Base-by-base conservation (phyloP, 371 early-diverging fungal genomes). In the Furculomyces boomerangus region DNA sequence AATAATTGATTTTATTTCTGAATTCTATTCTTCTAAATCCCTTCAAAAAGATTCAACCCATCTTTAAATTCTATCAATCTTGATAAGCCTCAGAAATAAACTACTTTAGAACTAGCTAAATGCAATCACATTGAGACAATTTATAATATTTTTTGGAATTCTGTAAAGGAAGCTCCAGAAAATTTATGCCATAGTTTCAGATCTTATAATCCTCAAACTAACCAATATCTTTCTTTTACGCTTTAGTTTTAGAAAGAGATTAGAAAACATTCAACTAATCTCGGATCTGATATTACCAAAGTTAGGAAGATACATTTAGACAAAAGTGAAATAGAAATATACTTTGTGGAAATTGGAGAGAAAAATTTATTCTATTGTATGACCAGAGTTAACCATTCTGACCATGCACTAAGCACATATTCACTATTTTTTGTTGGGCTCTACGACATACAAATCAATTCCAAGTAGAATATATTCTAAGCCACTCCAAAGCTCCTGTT, bases 331-430 rank as follows among this genome's bases (percentile, higher is more conserved):
- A 71, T 28, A 78, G 79, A 1, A 60, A 78, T 13, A 55, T 61
- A 14, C 51, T 54, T 2, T 50, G 62, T 3, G 13, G 47, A 25
- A 27, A 45, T 8, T 54, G 49, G 27, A 50, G 62, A 10, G 49
- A 87, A 39, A 86, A 28, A 57, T 95, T 31, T 93, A 85, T 67
- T 75, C 88, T 45, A 73, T 84, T 55, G 94, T 93, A 69, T 71
- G 88, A 32, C 71, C 83, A 8, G 97, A 96, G 69, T 96, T 94
- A 93, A 75, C 78, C 51, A 83, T 92, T 75, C 82, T 2, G 91
- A 90, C 68, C 73, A 80, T 20, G 84, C 83, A 1, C 79, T 76
- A 40, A 80, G 80, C 65, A 67, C 74, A 55, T 73, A 68, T 50
- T 65, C 71, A 5, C 71, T 76, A 48, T 74, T 74, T 50, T 76